phyloP scores from a whole-genome alignment of 208 protist species.

The Leishmania arabica region DNA sequence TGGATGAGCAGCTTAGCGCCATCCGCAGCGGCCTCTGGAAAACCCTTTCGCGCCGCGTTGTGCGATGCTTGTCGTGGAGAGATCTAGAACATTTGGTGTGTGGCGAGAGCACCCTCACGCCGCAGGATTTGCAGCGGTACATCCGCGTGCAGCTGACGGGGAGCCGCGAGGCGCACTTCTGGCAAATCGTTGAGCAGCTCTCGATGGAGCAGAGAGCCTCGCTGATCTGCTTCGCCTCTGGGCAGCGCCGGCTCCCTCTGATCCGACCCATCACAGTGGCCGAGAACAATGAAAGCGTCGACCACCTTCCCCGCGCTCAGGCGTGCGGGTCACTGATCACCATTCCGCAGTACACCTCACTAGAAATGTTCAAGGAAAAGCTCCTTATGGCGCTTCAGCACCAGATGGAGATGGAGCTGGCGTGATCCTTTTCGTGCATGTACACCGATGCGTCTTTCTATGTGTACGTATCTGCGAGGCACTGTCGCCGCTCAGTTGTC shows the following conservation, averaged over 20 bases:
- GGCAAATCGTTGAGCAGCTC: constrained; percentile 85
- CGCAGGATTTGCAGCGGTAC: constrained; percentile 66
- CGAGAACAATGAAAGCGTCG: constrained; percentile 77
- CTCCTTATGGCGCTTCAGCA: constrained; percentile 78
- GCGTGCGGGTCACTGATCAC: constrained; percentile 90
- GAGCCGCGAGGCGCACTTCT: constrained; percentile 72
- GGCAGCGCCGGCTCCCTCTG: constrained; percentile 84
- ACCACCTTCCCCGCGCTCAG: constrained; percentile 87
- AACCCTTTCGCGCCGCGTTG: constrained; percentile 78
- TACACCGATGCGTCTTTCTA: not conserved
- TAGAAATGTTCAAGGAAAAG: constrained; percentile 82
- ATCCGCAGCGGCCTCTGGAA: constrained; percentile 83
- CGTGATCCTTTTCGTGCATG: constrained; percentile 22
- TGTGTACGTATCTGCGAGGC: not conserved
- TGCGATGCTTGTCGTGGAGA: constrained; percentile 85
- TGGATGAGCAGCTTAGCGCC: constrained; percentile 84
- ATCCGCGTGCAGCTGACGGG: constrained; percentile 61
- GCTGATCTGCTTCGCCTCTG: constrained; percentile 88
- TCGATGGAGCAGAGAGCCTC: constrained; percentile 76
- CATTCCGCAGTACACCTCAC: constrained; percentile 78
- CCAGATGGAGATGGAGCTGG: constrained; percentile 92
- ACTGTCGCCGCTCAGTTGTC: not conserved
- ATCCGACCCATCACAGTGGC: constrained; percentile 71
- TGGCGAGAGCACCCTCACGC: constrained; percentile 67
- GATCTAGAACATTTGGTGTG: constrained; percentile 86